Evolutionary conservation across 805 yeast genomes (phyloP).

Genomic region (Nakazawaea molendinolei): DNA sequence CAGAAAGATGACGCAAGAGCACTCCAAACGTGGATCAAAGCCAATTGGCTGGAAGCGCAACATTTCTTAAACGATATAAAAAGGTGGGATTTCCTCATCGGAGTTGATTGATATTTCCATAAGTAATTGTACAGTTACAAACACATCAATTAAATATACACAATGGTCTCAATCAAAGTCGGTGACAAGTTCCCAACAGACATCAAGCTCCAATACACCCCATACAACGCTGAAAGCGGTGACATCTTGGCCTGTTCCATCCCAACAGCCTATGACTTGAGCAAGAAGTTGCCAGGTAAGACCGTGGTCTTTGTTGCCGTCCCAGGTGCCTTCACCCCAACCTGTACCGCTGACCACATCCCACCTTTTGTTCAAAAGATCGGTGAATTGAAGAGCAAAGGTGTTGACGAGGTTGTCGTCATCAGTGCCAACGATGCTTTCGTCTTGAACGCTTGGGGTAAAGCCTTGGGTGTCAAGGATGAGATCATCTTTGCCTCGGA

Average conservation of each 20-base stretch:
- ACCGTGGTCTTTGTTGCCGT: constrained; percentile 40
- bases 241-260: constrained; percentile 31
- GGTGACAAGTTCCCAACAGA: constrained; percentile 23
- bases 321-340: constrained; percentile 86
- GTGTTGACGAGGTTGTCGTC: constrained; percentile 31
- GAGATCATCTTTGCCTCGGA: constrained; percentile 57
- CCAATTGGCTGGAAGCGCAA: too few relatives aligned
- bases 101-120: too few relatives aligned
- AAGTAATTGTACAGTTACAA: too few relatives aligned
- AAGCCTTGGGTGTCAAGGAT: constrained; percentile 35
- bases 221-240: constrained; percentile 31
- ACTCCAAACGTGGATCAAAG: too few relatives aligned
- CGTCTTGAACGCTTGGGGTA: constrained; percentile 38
- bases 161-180: constrained; percentile 10
- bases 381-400: constrained; percentile 31
- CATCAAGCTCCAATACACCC: constrained; percentile 32
- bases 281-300: constrained; percentile 28
- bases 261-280: constrained; percentile 31
- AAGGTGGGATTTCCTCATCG: too few relatives aligned
- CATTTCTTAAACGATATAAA: too few relatives aligned
- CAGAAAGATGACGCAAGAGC: too few relatives aligned
- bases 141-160: background rate
- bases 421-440: constrained; percentile 37
- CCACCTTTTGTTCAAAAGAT: constrained; percentile 30
- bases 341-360: constrained; percentile 48